Percentiles rank a stretch among this genome's conserved stretches.
Conservation (phyloP, 1,284 basidiomycete species). For the Tilletia indica region DNA sequence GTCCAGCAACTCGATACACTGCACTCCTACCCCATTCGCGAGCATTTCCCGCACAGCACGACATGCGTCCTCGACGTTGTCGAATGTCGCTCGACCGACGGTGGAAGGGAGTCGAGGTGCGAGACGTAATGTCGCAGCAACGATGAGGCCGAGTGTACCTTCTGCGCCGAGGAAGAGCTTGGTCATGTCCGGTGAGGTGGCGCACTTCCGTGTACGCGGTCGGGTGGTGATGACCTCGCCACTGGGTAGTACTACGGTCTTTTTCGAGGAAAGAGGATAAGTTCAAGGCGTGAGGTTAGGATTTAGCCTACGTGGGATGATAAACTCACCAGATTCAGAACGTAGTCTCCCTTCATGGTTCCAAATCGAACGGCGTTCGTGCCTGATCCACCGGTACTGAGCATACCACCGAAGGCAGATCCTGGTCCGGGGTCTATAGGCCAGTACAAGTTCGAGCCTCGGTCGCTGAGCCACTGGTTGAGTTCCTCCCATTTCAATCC, state of each 20-base stretch:
- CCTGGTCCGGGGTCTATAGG: conserved; percentile 66
- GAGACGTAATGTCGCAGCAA: conserved; percentile 80
- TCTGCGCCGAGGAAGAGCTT: conserved; percentile 93
- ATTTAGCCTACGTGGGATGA: not conserved
- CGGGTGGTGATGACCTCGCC: conserved; percentile 93
- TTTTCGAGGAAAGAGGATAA: conserved; percentile 5
- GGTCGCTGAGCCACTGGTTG: conserved; percentile 70
- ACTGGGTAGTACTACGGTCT: conserved; percentile 69
- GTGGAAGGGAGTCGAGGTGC: conserved; percentile 74
- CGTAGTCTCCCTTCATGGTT: conserved; percentile 67
- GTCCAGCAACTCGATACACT: conserved; percentile 57
- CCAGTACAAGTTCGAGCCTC: conserved; percentile 80
- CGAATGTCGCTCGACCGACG: conserved; percentile 61
- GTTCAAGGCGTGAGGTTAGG: not conserved
- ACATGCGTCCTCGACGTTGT: conserved; percentile 62
- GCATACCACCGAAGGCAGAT: conserved; percentile 89
- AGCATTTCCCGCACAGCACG: conserved; percentile 71
- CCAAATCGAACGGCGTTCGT: conserved; percentile 87
- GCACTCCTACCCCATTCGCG: conserved; percentile 61
- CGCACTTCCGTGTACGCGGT: conserved; percentile 76
- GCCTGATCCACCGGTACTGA: conserved; percentile 63
- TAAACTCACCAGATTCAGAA: conserved; percentile 31
- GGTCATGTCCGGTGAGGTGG: conserved; percentile 84
- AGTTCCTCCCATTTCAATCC: conserved; percentile 82
- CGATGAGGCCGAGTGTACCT: conserved; percentile 87